Evolutionary conservation across 345 rosid species (phyloP).

Genomic region (Sonneratia caseolaris): DNA sequence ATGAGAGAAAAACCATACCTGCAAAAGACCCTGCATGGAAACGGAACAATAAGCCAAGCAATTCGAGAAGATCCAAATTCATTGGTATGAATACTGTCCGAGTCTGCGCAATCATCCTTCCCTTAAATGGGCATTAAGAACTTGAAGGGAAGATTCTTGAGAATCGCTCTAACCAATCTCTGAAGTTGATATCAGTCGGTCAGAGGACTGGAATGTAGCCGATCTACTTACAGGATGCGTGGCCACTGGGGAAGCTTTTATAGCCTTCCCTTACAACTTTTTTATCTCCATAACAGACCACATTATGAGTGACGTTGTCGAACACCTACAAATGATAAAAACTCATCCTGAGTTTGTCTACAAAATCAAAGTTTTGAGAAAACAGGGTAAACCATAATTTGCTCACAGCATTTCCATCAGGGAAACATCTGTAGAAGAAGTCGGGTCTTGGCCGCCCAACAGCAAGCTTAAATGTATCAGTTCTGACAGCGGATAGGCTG

Average conservation of each 20-base stretch:
- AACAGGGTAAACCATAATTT: not conserved
- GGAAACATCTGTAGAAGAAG: conserved; percentile 46
- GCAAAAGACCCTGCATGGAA: conserved; percentile 54
- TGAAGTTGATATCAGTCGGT: not conserved
- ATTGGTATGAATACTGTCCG: too few relatives aligned
- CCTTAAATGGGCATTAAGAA: too few relatives aligned
- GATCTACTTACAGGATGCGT: conserved; percentile 32
- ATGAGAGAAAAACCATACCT: conserved; percentile 46
- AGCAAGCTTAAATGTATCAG: conserved; percentile 52
- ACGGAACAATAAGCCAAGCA: not conserved
- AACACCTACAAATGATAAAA: conserved; percentile 27
- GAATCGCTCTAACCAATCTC: not conserved
- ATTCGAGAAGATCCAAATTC: too few relatives aligned
- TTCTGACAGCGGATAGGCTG: conserved; percentile 45
- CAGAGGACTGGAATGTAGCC: not conserved
- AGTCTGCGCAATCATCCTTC: too few relatives aligned
- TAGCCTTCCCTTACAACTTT: conserved; percentile 50
- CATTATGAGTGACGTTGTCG: conserved; percentile 25
- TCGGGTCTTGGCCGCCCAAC: conserved; percentile 63
- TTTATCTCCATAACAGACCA: conserved; percentile 39
- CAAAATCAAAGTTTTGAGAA: not conserved
- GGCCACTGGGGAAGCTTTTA: conserved; percentile 73
- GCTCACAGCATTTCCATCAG: conserved; percentile 23
- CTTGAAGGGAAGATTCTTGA: too few relatives aligned
- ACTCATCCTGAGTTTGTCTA: not conserved